Conservation (phyloP, 257 asterid genomes). For the Gentiana dahurica region DNA sequence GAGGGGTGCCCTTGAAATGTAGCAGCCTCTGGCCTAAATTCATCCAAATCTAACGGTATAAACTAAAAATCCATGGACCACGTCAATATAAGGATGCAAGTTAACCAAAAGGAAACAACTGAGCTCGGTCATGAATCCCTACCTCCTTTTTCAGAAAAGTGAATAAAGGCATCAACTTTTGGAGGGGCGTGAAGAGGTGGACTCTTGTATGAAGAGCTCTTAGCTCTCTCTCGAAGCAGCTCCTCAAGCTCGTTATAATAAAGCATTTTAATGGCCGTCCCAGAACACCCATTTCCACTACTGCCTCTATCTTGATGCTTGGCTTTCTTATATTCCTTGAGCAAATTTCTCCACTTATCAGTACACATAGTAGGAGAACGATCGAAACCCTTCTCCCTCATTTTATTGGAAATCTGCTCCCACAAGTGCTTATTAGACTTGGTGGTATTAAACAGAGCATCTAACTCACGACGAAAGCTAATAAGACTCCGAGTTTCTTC, state of each 20-base stretch:
- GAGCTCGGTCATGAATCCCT: not conserved
- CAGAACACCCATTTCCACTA: slow-evolving; percentile 33
- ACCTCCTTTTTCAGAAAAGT: slow-evolving; percentile 71
- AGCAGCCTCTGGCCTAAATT: too few relatives aligned
- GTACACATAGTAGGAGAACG: slow-evolving; percentile 93
- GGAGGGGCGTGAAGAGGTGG: slow-evolving; percentile 22
- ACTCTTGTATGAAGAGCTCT: slow-evolving; percentile 37
- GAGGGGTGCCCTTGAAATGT: too few relatives aligned
- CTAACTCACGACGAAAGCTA: slow-evolving; percentile 57
- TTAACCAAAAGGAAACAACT: not conserved
- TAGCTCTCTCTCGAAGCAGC: slow-evolving; percentile 49
- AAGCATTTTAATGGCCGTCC: slow-evolving; percentile 28
- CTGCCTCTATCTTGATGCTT: slow-evolving; percentile 36
- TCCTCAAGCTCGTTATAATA: slow-evolving; percentile 71
- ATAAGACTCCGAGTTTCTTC: slow-evolving; percentile 71
- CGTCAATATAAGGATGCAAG: too few relatives aligned
- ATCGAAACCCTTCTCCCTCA: slow-evolving; percentile 90
- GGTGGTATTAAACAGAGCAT: slow-evolving; percentile 64
- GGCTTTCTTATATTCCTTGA: slow-evolving; percentile 77
- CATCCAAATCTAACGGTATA: too few relatives aligned
- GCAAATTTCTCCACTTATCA: slow-evolving; percentile 87
- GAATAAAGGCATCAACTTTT: slow-evolving; percentile 70
- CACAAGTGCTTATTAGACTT: slow-evolving; percentile 83
- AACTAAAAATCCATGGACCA: not conserved
- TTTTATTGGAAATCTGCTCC: slow-evolving; percentile 74